phyloP scores from a whole-genome alignment of 1,284 basidiomycete genomes.

The Fomitopsis schrenkii region DNA sequence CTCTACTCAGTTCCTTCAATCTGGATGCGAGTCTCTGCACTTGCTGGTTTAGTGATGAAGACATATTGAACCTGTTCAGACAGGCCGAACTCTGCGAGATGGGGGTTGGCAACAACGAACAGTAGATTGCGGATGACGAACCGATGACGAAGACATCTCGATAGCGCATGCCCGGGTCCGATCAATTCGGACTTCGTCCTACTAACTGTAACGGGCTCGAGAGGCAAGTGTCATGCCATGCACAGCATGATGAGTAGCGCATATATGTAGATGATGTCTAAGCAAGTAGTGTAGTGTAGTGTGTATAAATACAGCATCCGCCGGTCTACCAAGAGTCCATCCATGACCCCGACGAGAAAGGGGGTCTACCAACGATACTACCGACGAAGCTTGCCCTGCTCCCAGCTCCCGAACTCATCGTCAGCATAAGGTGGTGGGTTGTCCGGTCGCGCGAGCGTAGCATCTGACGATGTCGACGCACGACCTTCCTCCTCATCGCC shows the following conservation, averaged over 20 bases:
- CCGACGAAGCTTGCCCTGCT: conserved; percentile 6
- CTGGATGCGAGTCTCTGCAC: neutral
- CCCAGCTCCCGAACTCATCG: conserved; percentile 27
- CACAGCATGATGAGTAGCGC: neutral
- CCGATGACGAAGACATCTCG: neutral
- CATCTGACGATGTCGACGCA: conserved; percentile 35
- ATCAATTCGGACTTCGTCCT: neutral
- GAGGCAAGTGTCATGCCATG: neutral
- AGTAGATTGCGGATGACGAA: neutral
- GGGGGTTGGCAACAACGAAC: neutral
- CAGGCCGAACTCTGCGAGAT: neutral
- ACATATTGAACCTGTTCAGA: neutral
- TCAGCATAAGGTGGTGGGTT: conserved; percentile 13
- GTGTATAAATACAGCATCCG: conserved; percentile 1
- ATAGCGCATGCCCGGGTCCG: neutral
- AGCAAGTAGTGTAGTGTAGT: neutral
- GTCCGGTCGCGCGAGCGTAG: conserved; percentile 31
- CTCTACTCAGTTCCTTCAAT: neutral
- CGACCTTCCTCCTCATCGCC: conserved; percentile 23
- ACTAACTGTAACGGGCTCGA: neutral
- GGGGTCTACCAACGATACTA: neutral
- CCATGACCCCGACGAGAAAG: neutral
- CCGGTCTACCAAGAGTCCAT: no score
- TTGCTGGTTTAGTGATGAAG: neutral
- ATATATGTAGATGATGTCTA: neutral